A percentile compares a stretch with the other conserved stretches of the same genome.
Conservation (phyloP, 2,329 filamentous ascomycete species). For the Aspergillus flavus region DNA sequence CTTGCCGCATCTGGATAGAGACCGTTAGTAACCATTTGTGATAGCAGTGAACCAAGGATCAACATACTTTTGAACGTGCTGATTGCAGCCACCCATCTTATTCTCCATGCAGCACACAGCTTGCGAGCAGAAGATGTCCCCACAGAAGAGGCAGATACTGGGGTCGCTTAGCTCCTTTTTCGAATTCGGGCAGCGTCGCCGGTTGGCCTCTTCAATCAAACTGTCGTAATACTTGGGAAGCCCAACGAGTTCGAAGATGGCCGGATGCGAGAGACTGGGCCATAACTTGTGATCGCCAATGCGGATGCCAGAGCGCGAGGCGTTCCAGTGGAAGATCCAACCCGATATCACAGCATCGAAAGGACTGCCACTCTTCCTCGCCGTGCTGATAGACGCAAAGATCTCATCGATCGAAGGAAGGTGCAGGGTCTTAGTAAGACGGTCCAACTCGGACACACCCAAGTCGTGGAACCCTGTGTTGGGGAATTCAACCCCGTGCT, state of each 20-base stretch:
- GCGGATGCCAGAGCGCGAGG: constrained; percentile 34
- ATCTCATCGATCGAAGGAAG: constrained; percentile 80
- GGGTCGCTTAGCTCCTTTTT: constrained; percentile 91
- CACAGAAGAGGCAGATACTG: constrained; percentile 89
- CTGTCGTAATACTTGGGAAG: constrained; percentile 90
- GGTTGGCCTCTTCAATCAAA: constrained; percentile 88
- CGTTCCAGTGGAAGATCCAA: constrained; percentile 67
- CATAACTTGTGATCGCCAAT: constrained; percentile 37
- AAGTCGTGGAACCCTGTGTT: constrained; percentile 64
- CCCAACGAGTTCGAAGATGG: constrained; percentile 91
- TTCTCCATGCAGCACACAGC: constrained; percentile 81
- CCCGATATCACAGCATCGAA: constrained; percentile 59
- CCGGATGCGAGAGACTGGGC: constrained; percentile 72
- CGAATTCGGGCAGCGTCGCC: constrained; percentile 79
- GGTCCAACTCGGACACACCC: constrained; percentile 76
- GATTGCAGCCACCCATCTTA: constrained; percentile 80
- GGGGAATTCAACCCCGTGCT: constrained; percentile 86
- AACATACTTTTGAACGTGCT: constrained; percentile 81
- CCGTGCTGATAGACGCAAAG: constrained; percentile 59
- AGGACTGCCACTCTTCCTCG: constrained; percentile 41
- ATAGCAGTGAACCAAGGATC: background rate
- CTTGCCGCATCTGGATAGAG: constrained; percentile 71
- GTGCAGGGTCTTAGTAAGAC: constrained; percentile 74
- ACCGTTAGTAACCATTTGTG: constrained; percentile 15
- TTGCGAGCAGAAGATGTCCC: constrained; percentile 95